Evolutionary conservation across 2,329 filamentous ascomycete species (phyloP), one percentile per base, ranked within the genome.

Genomic region (Amylocarpus encephaloides): DNA sequence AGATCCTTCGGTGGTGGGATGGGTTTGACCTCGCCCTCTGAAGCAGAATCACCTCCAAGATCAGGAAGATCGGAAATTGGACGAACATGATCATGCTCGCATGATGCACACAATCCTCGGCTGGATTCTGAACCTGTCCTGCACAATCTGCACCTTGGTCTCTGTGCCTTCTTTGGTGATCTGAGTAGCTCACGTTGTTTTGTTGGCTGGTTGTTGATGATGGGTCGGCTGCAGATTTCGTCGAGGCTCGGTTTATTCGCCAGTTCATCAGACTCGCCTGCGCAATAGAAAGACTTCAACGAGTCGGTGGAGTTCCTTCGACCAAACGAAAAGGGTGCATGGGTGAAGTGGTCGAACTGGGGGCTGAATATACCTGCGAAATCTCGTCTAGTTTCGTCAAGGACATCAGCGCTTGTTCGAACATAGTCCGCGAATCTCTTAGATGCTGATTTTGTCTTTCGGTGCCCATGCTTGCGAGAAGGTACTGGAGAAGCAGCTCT

Each of bases 211-310:
- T 18, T 22, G 16, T 40, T 16, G 4, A 26, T 7, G 22, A 26
- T 26, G 22, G 22, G 22, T 26, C 22, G 22, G 22, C 7, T 26
- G 22, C 22, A 26, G 22, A 26, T 26, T 7, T 26, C 22, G 22
- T 26, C 22, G 22, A 26, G 22, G 16, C 38, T 18, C 5, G 13
- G 5, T 26, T 43, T 18, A 10, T 47, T 19, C 12, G 19, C 6
- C 7, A 12, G 19, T 7, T 22, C 13, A 5, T 50, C 34, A 32
- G 35, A 40, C 16, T 50, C 50, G 19, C 57, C 57, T 9, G 48
- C 33, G 46, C 58, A 58, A 29, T 46, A 57, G 42, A 60, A 60
- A n/a, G 48, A 54, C 6, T 35, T n/a, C 10, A 45, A 16, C 11
- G 49, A 50, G 15, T 38, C 34, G 12, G 38, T 35, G 13, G 48